Base-by-base conservation (phyloP, 495 filamentous ascomycete genomes). In the Talaromyces liani region DNA sequence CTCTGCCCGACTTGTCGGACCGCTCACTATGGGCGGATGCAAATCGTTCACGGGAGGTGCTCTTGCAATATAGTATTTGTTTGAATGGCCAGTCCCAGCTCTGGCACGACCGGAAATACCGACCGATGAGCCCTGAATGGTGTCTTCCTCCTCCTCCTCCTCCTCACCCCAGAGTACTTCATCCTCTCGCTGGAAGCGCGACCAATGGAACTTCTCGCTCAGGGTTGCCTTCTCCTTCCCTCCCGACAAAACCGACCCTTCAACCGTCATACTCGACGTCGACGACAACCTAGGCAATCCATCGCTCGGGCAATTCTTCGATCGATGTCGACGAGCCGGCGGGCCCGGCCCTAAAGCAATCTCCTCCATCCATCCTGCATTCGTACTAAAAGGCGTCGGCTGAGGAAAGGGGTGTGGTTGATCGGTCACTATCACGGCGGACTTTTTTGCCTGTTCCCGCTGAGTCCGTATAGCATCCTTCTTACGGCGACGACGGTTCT, bases 301-400 rank as follows among this genome's bases (percentile, higher is more conserved):
- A 57, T 75, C 76, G 39, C 75, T 79, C 74, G 65, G 79, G 82
- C 71, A 88, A 66, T 67, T 84, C 73, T 73, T 84, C 70, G 67
- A 71, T 34, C 72, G 63, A 63, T 67, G 69, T 59, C 83, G 81
- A 27, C 80, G 77, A 65, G 85, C 84, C 31, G 87, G 83, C 39
- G 91, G 82, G 0, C 85, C 85, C 6, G 92, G 92, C 0, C 92
- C 92, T 72, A 92, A 76, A 53, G 77, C 76, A 59, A 96, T 92
- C 74, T 97, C 92, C 65, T 93, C 90, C 7, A 75, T 74, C 92
- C 92, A 97, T 73, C 89, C 90, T 54, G 85, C 85, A 68, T 97
- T 97, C 31, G 91, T 94, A 58, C 84, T 85, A 71, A 89, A 92
- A 5, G 92, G 87, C 27, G 86, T 85, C 2, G 92, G 91, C 67